These are phyloP conservation scores for Yarrowia sp. DNA, from an alignment of 805 yeast species.

Conservation along the genomic window DNA sequence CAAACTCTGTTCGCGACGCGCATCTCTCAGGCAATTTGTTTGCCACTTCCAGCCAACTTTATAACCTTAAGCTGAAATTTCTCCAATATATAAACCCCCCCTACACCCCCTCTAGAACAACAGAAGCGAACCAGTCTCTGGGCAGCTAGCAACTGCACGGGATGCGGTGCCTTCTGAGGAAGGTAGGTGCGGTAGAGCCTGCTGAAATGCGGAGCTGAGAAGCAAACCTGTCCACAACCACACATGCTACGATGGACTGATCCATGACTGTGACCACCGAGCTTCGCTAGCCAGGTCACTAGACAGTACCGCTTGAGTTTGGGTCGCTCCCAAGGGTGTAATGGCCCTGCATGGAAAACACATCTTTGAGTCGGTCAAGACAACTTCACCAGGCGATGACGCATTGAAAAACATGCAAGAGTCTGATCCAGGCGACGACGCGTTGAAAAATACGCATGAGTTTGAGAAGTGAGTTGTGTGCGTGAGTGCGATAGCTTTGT, in stretches of 20 bases:
- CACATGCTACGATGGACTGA: slow-evolving; percentile 15
- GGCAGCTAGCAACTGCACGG: slow-evolving; percentile 2
- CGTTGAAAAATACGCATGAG: neutral
- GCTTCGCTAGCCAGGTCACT: slow-evolving; percentile 1
- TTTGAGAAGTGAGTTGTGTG: neutral
- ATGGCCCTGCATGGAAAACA: slow-evolving; percentile 19
- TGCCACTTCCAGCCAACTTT: slow-evolving; percentile 8
- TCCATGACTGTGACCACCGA: neutral
- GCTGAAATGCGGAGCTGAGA: slow-evolving; percentile 13
- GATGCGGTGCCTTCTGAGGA: neutral
- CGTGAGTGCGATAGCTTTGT: neutral
- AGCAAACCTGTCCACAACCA: neutral
- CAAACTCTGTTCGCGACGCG: neutral
- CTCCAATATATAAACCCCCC: slow-evolving; percentile 8
- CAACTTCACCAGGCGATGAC: neutral
- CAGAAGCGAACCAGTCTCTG: slow-evolving; percentile 3
- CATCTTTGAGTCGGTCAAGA: slow-evolving; percentile 11
- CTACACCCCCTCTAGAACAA: neutral
- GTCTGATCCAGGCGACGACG: neutral
- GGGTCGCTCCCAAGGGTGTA: slow-evolving; percentile 22
- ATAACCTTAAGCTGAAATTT: neutral
- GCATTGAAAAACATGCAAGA: neutral
- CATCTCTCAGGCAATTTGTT: neutral
- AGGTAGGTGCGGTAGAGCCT: slow-evolving; percentile 5
- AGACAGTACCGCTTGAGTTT: slow-evolving; percentile 17